phyloP scores from a whole-genome alignment of 805 yeast species.

The Candida xyloterini region DNA sequence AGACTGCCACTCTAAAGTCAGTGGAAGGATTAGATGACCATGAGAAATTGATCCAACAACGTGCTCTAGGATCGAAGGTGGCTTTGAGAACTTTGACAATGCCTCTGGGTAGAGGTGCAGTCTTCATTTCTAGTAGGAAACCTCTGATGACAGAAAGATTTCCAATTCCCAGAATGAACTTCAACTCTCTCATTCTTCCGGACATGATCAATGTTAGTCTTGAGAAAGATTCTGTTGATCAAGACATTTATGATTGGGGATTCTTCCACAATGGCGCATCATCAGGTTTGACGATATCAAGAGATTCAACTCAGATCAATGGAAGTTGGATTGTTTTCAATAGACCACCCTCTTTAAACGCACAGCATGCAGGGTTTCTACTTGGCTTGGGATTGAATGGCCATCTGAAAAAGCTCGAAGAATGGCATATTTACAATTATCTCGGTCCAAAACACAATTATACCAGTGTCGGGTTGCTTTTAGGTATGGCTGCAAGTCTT shows the following conservation, averaged over 20 bases:
- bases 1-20: conserved; percentile 43
- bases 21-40: conserved; percentile 48
- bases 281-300: conserved; percentile 71
- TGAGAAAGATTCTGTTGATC: conserved; percentile 51
- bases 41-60: conserved; percentile 52
- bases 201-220: conserved; percentile 57
- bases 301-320: conserved; percentile 61
- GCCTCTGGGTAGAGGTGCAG: conserved; percentile 76
- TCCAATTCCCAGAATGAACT: conserved; percentile 72
- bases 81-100: conserved; percentile 71
- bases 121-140: conserved; percentile 61
- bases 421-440: conserved; percentile 95
- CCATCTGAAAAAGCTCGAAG: conserved; percentile 76
- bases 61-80: conserved; percentile 54
- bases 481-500: conserved; percentile 92
- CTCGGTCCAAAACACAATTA: conserved; percentile 83
- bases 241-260: conserved; percentile 68
- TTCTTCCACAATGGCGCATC: conserved; percentile 90
- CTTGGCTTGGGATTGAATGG: conserved; percentile 91
- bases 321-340: conserved; percentile 94
- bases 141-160: conserved; percentile 86
- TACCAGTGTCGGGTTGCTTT: conserved; percentile 79
- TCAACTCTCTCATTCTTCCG: conserved; percentile 64
- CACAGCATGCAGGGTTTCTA: conserved; percentile 94
- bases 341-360: conserved; percentile 63